Conservation (phyloP, 2,329 filamentous ascomycete species). For the Alternaria triticimaculans region DNA sequence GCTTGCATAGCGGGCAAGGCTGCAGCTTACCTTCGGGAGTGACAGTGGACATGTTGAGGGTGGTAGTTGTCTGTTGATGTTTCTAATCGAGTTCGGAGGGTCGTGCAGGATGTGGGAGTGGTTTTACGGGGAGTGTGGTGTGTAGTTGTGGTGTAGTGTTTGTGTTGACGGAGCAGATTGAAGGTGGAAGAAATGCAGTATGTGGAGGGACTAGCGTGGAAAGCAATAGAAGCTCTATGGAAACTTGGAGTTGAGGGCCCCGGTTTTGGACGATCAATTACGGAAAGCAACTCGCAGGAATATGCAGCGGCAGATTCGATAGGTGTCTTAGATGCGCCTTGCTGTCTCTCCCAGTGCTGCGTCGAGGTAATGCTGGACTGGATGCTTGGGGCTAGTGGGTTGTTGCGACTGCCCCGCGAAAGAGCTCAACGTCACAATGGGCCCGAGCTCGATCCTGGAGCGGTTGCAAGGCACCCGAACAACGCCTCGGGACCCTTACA, state of each 20-base stretch:
- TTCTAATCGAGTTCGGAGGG: conserved; percentile 1
- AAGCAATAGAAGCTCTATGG: conserved; percentile 48
- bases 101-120: conserved; percentile 1
- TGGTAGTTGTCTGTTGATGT: not conserved
- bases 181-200: conserved; percentile 46
- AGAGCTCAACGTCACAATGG: conserved; percentile 36
- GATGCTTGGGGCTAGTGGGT: conserved; percentile 24
- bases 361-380: conserved; percentile 5
- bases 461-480: conserved; percentile 24
- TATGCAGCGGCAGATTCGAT: not conserved
- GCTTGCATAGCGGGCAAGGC: conserved; percentile 25
- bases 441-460: conserved; percentile 23
- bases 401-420: conserved; percentile 29
- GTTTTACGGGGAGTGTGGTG: conserved; percentile 11
- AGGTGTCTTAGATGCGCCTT: conserved; percentile 5
- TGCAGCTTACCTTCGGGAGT: conserved; percentile 51
- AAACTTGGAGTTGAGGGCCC: conserved; percentile 35
- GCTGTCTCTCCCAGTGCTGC: conserved; percentile 7
- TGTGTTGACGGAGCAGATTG: conserved; percentile 32
- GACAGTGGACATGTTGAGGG: conserved; percentile 39
- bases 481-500: conserved; percentile 16
- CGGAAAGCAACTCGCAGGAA: conserved; percentile 8
- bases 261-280: conserved; percentile 23
- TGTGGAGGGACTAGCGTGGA: conserved; percentile 48
- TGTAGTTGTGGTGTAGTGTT: conserved; percentile 23